A percentile compares a stretch with the other conserved stretches of the same genome.
Evolutionary conservation across 331 rosid genomes (phyloP).

Genomic region (Quercus lobata): DNA sequence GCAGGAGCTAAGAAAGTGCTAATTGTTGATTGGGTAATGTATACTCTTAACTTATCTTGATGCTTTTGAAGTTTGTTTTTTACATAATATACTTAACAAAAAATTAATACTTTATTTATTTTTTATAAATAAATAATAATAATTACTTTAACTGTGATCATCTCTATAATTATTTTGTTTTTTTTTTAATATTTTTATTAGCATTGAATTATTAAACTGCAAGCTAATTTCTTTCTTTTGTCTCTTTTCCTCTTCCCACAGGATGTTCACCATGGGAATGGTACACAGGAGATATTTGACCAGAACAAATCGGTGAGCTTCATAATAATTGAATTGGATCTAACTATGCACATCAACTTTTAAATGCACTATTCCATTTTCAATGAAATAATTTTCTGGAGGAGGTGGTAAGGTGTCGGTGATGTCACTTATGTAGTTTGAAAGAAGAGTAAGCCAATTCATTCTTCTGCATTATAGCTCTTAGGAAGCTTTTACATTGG

Average conservation of each 20-base stretch:
- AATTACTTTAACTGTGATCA: too few relatives aligned
- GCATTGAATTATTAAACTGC: not conserved
- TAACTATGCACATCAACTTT: conserved; percentile 15
- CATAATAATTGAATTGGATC: conserved; percentile 13
- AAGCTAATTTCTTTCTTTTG: conserved; percentile 9
- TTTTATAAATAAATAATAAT: too few relatives aligned
- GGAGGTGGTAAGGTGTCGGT: conserved; percentile 9
- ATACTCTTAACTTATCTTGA: conserved; percentile 1
- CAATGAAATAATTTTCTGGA: not conserved
- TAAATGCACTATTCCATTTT: conserved; percentile 6
- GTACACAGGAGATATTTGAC: conserved; percentile 97
- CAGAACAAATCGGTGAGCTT: conserved; percentile 79
- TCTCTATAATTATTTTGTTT: not conserved
- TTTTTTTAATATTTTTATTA: conserved; percentile 3
- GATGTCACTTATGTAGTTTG: conserved; percentile 2
- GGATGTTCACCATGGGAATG: conserved; percentile 99
- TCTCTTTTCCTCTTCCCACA: conserved; percentile 25
- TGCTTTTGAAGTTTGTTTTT: not conserved
- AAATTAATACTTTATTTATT: too few relatives aligned
- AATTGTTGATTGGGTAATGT: conserved; percentile 96
- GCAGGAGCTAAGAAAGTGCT: conserved; percentile 95
- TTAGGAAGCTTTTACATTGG: not conserved
- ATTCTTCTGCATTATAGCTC: not conserved
- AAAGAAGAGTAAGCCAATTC: conserved; percentile 5
- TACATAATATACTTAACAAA: too few relatives aligned